Base-by-base conservation (phyloP, 2,329 filamentous ascomycete species). In the Sporothrix schenckii region DNA sequence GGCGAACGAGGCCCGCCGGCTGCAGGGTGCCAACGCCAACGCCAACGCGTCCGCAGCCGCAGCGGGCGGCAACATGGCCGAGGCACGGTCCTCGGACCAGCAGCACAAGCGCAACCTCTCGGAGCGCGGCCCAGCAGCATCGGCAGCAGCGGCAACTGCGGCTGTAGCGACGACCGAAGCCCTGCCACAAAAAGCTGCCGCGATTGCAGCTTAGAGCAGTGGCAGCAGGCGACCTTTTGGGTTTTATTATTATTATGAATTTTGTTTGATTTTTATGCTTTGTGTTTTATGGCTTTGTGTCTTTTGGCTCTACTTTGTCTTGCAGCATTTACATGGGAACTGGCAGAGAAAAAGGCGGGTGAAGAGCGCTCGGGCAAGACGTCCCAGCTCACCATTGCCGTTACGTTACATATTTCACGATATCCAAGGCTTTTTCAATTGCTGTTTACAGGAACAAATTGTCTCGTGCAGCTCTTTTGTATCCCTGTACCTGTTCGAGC, bases 31-130 rank as follows among this genome's bases (percentile, higher is more conserved):
- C 7, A 53, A 13, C n/a, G 66, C 71, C 7, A 53, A 13, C 27
- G 39, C 16, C 39, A 67, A 54, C 63, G 49, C 69, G 27, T 82
- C 79, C 49, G 84, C 84, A 0, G 74, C 84, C 63, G 84, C 73
- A 1, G 72, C 73, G 81, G n/a, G 84, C 84, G 83, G 83, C 1
- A 80, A 83, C 66, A 81, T 81, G 76, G 79, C 77, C n/a, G 78
- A 81, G 68, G 79, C 78, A 47, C 79, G 80, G 24, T 39, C 52
- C 11, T 24, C 44, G 9, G 66, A 56, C 10, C 65, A 69, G 68
- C 68, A 67, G 56, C 68, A 50, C n/a, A 73, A 73, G 72, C 61
- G 71, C 41, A 49, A 54, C 16, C 75, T 80, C 14, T 79, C 78
- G 3, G 76, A 77, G 52, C 77, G 79, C 19, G 78, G 79, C 5